These are phyloP conservation scores for Ceratocystis albifundus DNA, from an alignment of 2,329 filamentous ascomycete species.

Conservation along the genomic window DNA sequence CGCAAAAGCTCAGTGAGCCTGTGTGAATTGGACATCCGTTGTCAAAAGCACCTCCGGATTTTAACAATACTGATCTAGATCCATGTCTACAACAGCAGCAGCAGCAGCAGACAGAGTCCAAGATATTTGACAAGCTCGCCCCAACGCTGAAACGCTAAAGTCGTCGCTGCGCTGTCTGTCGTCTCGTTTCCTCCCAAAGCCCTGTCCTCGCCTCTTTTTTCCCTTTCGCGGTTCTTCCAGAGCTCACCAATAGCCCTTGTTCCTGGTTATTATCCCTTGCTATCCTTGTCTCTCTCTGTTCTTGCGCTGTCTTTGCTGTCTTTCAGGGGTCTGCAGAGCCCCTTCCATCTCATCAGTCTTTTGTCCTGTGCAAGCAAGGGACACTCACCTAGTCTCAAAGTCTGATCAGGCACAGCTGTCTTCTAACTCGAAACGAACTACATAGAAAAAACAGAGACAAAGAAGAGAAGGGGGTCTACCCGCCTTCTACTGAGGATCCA, in stretches of 20 bases:
- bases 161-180: background rate
- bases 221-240: background rate
- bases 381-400: background rate
- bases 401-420: constrained; percentile 7
- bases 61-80: too few species aligned
- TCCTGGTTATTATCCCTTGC: background rate
- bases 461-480: background rate
- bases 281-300: background rate
- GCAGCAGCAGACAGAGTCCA: background rate
- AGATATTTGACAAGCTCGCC: background rate
- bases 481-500: background rate
- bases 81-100: background rate
- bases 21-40: too few species aligned
- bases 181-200: background rate
- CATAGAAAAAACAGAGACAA: background rate
- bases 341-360: background rate
- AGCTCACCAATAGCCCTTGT: background rate
- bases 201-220: background rate
- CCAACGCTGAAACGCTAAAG: background rate
- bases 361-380: background rate
- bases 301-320: background rate
- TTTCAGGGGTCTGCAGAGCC: background rate
- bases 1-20: too few species aligned
- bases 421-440: background rate
- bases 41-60: too few species aligned